These are phyloP conservation scores for Hyphodiscus hymeniophilus DNA, from an alignment of 495 filamentous ascomycete species.

Conservation along the genomic window DNA sequence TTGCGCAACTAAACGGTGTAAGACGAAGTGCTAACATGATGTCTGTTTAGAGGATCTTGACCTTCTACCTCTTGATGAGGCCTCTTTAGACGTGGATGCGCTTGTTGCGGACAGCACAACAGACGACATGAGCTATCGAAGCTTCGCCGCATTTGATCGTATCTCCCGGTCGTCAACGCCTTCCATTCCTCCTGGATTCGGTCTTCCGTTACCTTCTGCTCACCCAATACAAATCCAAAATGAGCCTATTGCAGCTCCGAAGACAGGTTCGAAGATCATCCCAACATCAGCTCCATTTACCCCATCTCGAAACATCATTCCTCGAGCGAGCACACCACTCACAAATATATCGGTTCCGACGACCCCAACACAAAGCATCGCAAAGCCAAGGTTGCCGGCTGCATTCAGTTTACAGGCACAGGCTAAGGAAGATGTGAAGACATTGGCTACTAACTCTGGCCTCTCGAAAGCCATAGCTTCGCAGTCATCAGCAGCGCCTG, in stretches of 20 bases:
- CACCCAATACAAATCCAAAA: conserved; percentile 39
- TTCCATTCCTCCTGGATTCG: conserved; percentile 58
- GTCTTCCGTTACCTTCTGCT: conserved; percentile 43
- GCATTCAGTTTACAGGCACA: conserved; percentile 12
- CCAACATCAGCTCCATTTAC: conserved; percentile 22
- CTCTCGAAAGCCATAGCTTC: conserved; percentile 38
- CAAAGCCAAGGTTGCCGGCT: neutral
- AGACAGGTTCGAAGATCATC: conserved; percentile 12
- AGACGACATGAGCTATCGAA: conserved; percentile 22
- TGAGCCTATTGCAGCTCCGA: conserved; percentile 23
- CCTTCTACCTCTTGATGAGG: conserved; percentile 43
- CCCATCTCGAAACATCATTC: conserved; percentile 15
- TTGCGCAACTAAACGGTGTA: neutral
- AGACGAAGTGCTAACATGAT: conserved; percentile 10
- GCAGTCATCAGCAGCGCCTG: conserved; percentile 28
- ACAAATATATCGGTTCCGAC: conserved; percentile 14
- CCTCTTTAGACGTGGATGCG: conserved; percentile 44
- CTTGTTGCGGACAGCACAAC: conserved; percentile 44
- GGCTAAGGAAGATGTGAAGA: conserved; percentile 39
- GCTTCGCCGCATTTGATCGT: conserved; percentile 28
- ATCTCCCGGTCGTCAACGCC: conserved; percentile 46
- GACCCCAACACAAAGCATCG: neutral
- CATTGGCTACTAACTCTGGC: conserved; percentile 34
- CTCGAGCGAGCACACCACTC: conserved; percentile 20
- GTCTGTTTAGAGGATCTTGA: conserved; percentile 20